These are phyloP conservation scores for Phaeosphaeriaceae sp. DNA, from an alignment of 2,329 filamentous ascomycete species.

Conservation along the genomic window DNA sequence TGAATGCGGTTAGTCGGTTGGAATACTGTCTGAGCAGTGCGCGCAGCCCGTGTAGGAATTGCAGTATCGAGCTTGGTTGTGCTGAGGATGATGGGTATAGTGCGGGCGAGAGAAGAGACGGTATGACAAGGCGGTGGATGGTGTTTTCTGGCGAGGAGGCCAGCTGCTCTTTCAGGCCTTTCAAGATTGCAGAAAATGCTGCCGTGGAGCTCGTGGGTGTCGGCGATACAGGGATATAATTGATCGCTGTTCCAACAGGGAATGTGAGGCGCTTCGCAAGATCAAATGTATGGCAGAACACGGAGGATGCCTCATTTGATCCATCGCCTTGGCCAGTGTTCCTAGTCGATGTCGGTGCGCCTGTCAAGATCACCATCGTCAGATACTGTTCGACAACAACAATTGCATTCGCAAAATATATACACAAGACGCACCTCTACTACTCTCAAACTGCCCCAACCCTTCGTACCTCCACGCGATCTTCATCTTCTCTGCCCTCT, in stretches of 20 bases:
- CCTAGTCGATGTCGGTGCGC: constrained; percentile 26
- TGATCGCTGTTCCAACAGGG: constrained; percentile 50
- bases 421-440: constrained; percentile 64
- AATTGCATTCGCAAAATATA: constrained; percentile 25
- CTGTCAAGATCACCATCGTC: constrained; percentile 19
- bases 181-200: constrained; percentile 72
- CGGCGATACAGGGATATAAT: constrained; percentile 59
- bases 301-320: constrained; percentile 57
- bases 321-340: constrained; percentile 34
- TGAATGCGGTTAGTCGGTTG: constrained; percentile 71
- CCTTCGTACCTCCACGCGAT: constrained; percentile 98
- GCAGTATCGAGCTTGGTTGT: constrained; percentile 75
- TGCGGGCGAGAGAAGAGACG: constrained; percentile 84
- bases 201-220: constrained; percentile 64
- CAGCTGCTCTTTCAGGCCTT: constrained; percentile 63
- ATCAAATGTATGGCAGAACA: constrained; percentile 62
- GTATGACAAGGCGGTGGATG: constrained; percentile 84
- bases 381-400: constrained; percentile 15
- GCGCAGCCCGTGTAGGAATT: constrained; percentile 81
- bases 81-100: constrained; percentile 75
- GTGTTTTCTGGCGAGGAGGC: constrained; percentile 57
- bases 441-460: constrained; percentile 72
- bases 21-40: constrained; percentile 74
- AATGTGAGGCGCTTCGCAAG: constrained; percentile 58
- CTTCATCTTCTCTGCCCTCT: constrained; percentile 77